These are phyloP conservation scores for Colletotrichum godetiae DNA, from an alignment of 2,329 filamentous ascomycete genomes.

Conservation along the genomic window DNA sequence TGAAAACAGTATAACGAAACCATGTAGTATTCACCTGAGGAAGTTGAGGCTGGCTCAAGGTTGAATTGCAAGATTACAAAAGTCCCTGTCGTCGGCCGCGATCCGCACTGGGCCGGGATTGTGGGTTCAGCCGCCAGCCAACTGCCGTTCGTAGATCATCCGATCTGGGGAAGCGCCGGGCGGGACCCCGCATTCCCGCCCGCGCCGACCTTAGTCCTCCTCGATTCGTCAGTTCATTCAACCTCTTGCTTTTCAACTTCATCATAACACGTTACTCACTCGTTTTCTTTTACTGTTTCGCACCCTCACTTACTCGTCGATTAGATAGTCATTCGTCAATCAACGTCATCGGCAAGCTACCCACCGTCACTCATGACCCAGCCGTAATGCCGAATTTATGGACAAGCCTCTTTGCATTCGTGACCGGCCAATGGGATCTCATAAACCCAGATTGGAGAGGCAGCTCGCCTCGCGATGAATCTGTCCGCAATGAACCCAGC, in stretches of 20 bases:
- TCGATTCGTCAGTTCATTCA: background rate
- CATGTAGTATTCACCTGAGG: background rate
- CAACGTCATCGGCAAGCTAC: background rate
- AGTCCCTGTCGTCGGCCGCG: background rate
- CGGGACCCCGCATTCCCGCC: constrained; percentile 28
- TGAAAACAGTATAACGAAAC: background rate
- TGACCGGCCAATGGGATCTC: constrained; percentile 16
- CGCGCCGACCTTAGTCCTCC: background rate
- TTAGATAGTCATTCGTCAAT: background rate
- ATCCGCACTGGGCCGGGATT: constrained; percentile 18
- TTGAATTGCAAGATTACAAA: background rate
- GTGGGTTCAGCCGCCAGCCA: constrained; percentile 6
- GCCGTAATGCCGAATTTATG: constrained; percentile 1
- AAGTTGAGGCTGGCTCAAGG: background rate
- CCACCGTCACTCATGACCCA: background rate
- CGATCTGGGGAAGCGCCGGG: constrained; percentile 30
- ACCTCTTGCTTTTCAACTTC: background rate
- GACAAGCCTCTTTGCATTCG: constrained; percentile 4
- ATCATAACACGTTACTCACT: background rate
- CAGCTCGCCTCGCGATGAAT: background rate
- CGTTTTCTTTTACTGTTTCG: background rate
- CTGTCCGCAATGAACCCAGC: constrained; percentile 32
- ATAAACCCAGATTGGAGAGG: background rate
- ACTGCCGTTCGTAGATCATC: constrained; percentile 16
- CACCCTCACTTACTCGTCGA: background rate